Evolutionary conservation across 345 rosid species (phyloP).

Genomic region (Arabis alpina): DNA sequence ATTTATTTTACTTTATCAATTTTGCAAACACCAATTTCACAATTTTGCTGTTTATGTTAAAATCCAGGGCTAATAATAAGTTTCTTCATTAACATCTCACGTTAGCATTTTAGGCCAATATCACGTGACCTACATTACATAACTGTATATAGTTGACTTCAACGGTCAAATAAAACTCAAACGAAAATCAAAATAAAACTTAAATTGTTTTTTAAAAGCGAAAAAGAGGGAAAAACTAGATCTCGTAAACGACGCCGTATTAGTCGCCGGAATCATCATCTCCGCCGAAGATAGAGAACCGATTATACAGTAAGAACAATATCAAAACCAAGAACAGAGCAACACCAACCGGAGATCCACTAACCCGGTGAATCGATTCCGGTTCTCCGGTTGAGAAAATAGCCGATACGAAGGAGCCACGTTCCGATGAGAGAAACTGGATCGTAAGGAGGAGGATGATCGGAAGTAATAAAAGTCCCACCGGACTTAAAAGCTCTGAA

Average conservation of each 20-base stretch:
- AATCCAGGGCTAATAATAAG: too few relatives aligned
- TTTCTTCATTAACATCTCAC: not conserved
- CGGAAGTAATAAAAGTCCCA: slow-evolving; percentile 80
- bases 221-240: slow-evolving; percentile 31
- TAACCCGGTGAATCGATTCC: slow-evolving; percentile 64
- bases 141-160: slow-evolving; percentile 17
- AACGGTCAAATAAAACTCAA: slow-evolving; percentile 21
- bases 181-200: not conserved
- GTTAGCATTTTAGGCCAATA: not conserved
- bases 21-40: not conserved
- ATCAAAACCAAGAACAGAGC: slow-evolving; percentile 65
- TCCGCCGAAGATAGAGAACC: slow-evolving; percentile 83
- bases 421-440: slow-evolving; percentile 86
- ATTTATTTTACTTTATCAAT: not conserved
- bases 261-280: slow-evolving; percentile 58
- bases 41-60: too few relatives aligned
- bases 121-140: slow-evolving; percentile 34
- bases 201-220: not conserved
- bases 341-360: slow-evolving; percentile 80
- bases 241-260: slow-evolving; percentile 38
- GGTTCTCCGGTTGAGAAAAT: slow-evolving; percentile 73
- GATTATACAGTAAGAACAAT: slow-evolving; percentile 69
- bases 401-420: slow-evolving; percentile 61
- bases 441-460: slow-evolving; percentile 71
- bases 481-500: slow-evolving; percentile 73